Evolutionary conservation across 768 basidiomycete species (phyloP), one percentile per base, ranked within the genome.

Genomic region (Pleurotus platypus): DNA sequence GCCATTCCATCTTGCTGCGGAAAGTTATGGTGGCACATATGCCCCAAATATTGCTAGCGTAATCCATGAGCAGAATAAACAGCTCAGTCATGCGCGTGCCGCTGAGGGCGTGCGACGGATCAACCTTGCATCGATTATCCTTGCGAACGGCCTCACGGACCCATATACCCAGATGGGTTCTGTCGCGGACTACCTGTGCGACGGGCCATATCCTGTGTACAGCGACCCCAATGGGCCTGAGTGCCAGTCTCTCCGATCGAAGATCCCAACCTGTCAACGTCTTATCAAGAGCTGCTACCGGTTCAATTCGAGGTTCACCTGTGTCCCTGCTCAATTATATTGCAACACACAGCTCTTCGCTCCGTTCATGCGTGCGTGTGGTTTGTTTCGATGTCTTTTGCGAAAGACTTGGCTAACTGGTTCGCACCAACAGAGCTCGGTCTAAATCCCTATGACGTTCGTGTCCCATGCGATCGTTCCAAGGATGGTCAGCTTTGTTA

Each of bases 81-180:
- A 78, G 55, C 73, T 84, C 7, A 35, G 58, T 7, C 13, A 40
- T n/a, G 67, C 77, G 11, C 30, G 9, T 11, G 61, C 78, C 20
- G 69, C 67, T 7, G 77, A 82, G 0, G 69, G 72, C 15, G 69
- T 92, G 42, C 76, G 83, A 63, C 77, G 79, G 61, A 85, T 97
- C 71, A 93, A 94, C 73, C 80, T 96, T 30, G 84, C 81, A 27
- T 92, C 89, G 0, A 72, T 98, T 49, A 78, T 98, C 60, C 82
- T 98, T 50, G 96, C 88, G 4, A 97, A 94, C 66, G 95, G 92
- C 8, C 75, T 90, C 49, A 94, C 92, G 1, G 88, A 95, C 63
- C 90, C 92, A 6, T 85, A 83, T 64, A 73, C 84, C 40, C 96
- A 98, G 66, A 86, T 92, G 75, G 86, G 80, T 4, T 78, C 84